Conservation (phyloP, 163 green algal genomes). For the Chlorella variabilis region DNA sequence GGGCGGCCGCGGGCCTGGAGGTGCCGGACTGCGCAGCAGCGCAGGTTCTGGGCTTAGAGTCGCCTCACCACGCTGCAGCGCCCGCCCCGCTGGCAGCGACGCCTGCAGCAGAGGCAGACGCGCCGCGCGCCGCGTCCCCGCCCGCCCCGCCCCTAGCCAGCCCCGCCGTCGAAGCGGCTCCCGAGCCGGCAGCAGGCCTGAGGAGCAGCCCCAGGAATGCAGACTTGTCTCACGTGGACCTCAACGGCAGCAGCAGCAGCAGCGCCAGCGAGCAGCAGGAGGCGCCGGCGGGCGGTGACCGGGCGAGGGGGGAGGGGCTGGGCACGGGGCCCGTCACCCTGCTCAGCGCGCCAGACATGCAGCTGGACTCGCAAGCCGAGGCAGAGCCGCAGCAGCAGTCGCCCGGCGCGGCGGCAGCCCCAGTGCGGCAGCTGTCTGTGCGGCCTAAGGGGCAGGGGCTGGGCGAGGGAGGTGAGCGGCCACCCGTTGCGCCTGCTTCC, state of each 20-base stretch:
- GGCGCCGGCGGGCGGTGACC: not conserved
- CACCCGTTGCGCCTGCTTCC: no score
- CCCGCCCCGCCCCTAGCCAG: no score
- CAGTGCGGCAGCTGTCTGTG: no score
- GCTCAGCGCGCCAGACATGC: not conserved
- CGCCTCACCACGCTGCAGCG: not conserved
- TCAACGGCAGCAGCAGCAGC: not conserved
- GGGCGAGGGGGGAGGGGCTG: no score
- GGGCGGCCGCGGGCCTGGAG: not conserved
- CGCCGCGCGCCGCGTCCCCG: no score
- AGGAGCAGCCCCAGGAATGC: not conserved
- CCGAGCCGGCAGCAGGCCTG: not conserved
- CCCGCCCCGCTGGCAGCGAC: not conserved
- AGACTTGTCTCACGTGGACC: slow-evolving; percentile 11
- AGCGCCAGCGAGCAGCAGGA: not conserved
- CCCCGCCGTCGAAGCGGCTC: not conserved
- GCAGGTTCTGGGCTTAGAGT: not conserved
- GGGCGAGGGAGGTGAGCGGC: no score
- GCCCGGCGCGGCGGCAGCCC: no score
- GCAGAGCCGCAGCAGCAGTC: not conserved
- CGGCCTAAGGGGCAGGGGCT: no score
- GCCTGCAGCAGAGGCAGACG: not conserved
- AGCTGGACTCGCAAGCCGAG: not conserved
- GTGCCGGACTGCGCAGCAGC: not conserved
- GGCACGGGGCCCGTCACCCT: not conserved